These are phyloP conservation scores for Elaeagnus macrophylla DNA, from an alignment of 306 rosid genomes.

Conservation along the genomic window DNA sequence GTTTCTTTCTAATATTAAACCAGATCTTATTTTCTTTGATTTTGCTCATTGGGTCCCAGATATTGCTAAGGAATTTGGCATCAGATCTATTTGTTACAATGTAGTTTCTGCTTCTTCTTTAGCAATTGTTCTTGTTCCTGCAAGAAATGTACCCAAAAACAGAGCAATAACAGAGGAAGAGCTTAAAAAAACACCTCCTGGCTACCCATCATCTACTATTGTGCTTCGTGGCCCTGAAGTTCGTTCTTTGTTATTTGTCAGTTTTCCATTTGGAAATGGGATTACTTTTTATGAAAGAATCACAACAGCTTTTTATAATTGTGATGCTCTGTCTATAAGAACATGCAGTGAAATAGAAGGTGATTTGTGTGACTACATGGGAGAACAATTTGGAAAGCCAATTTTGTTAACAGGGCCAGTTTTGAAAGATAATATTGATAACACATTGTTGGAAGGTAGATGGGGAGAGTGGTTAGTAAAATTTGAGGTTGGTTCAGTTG, in stretches of 20 bases:
- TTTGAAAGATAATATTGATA: slow-evolving; percentile 9
- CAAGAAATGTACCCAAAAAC: slow-evolving; percentile 17
- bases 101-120: slow-evolving; percentile 33
- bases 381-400: slow-evolving; percentile 15
- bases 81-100: slow-evolving; percentile 22
- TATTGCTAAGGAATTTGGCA: slow-evolving; percentile 8
- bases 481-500: slow-evolving; percentile 19
- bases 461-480: slow-evolving; percentile 30
- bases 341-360: slow-evolving; percentile 44
- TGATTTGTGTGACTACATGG: slow-evolving; percentile 31
- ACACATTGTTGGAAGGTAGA: slow-evolving; percentile 10
- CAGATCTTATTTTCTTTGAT: slow-evolving; percentile 34
- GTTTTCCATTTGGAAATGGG: slow-evolving; percentile 34
- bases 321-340: slow-evolving; percentile 41
- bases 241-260: slow-evolving; percentile 15
- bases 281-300: slow-evolving; percentile 26
- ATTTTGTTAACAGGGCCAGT: slow-evolving; percentile 39
- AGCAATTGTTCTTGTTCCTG: slow-evolving; percentile 23
- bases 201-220: slow-evolving; percentile 41
- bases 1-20: slow-evolving; percentile 7
- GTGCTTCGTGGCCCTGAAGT: slow-evolving; percentile 33
- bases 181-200: slow-evolving; percentile 26
- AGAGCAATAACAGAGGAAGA: slow-evolving; percentile 31
- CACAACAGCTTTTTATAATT: slow-evolving; percentile 10
- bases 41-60: slow-evolving; percentile 36